These are phyloP conservation scores for Firmiana major DNA, from an alignment of 345 rosid genomes.

Conservation along the genomic window DNA sequence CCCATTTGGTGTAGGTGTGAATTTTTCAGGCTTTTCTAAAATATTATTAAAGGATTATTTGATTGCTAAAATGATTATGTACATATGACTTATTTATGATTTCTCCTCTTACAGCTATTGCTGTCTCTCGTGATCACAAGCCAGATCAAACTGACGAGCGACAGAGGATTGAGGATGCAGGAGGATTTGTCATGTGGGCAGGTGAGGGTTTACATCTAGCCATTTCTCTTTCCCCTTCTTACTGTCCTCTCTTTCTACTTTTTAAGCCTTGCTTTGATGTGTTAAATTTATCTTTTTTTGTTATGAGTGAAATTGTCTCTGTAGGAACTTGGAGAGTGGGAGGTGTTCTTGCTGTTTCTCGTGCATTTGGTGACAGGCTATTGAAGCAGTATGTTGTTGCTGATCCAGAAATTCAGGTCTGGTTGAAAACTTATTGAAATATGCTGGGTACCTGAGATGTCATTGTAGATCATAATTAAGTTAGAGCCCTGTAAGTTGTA, in stretches of 20 bases:
- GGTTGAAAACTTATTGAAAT: background rate
- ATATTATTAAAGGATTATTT: background rate
- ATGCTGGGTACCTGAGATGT: background rate
- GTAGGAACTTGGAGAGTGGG: slow-evolving; percentile 99
- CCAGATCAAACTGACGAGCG: slow-evolving; percentile 98
- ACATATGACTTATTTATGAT: background rate
- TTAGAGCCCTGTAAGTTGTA: background rate
- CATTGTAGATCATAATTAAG: slow-evolving; percentile 1
- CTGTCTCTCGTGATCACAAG: slow-evolving; percentile 98
- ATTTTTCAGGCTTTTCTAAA: background rate
- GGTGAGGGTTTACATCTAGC: slow-evolving; percentile 37
- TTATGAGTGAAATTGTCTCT: background rate
- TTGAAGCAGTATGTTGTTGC: slow-evolving; percentile 99
- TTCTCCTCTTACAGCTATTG: slow-evolving; percentile 56
- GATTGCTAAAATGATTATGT: background rate
- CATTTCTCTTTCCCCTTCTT: background rate
- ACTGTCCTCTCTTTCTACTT: background rate
- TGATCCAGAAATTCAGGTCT: slow-evolving; percentile 96
- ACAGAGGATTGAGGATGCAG: slow-evolving; percentile 96
- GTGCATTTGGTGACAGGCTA: slow-evolving; percentile 97
- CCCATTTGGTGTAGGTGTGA: background rate
- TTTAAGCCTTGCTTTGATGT: background rate
- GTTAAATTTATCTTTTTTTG: background rate
- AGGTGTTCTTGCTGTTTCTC: slow-evolving; percentile 99
- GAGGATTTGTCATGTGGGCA: slow-evolving; percentile 99